Conservation (phyloP, 2,329 filamentous ascomycete genomes). For the Metarhizium anisopliae region DNA sequence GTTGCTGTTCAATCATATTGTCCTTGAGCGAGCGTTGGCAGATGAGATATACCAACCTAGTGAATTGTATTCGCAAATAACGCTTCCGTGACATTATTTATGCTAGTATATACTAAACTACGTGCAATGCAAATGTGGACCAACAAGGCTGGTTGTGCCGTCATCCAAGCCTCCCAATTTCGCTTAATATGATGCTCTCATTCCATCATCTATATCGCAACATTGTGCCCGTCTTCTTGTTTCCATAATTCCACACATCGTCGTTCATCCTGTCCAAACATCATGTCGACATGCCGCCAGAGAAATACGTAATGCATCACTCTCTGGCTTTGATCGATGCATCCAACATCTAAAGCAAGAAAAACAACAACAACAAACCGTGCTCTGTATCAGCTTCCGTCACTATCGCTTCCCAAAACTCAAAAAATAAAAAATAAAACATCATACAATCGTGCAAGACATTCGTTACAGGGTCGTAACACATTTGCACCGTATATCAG, state of each 20-base stretch:
- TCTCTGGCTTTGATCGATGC: constrained; percentile 2
- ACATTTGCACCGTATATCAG: constrained; percentile 21
- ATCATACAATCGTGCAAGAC: constrained; percentile 24
- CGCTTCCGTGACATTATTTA: not conserved
- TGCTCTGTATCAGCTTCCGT: not conserved
- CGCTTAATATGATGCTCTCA: constrained; percentile 8
- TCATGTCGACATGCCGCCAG: constrained; percentile 7
- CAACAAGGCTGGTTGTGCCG: not conserved
- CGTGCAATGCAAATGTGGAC: not conserved
- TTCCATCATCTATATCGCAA: constrained; percentile 10
- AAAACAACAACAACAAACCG: not conserved
- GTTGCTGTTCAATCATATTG: not conserved
- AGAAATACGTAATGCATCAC: constrained; percentile 20
- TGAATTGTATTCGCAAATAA: not conserved
- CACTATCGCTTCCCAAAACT: not conserved
- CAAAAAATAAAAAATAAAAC: constrained; percentile 7
- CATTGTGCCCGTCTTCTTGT: constrained; percentile 8
- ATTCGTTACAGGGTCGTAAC: constrained; percentile 24
- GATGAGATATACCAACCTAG: not conserved
- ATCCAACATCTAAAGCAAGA: not conserved
- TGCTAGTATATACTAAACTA: not conserved
- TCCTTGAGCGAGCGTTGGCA: not conserved
- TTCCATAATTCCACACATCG: constrained; percentile 4
- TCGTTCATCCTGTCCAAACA: not conserved
- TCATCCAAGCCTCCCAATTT: constrained; percentile 9